These are phyloP conservation scores for Colletotrichum theobromicola DNA, from an alignment of 2,329 filamentous ascomycete genomes.

Conservation along the genomic window DNA sequence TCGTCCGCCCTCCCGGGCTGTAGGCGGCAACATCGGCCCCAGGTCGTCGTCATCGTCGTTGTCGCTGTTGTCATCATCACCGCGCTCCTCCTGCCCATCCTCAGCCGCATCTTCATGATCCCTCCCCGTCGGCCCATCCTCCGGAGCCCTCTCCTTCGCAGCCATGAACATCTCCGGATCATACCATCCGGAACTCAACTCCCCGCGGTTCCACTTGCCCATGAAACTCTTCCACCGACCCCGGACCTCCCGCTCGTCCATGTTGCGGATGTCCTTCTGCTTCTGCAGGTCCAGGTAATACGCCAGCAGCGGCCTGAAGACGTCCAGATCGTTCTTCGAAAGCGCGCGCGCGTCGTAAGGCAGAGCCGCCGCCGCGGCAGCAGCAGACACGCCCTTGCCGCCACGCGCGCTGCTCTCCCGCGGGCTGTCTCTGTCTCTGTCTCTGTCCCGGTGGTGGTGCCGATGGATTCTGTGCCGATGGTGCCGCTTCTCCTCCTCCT, in stretches of 20 bases:
- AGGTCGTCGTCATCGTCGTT: slow-evolving; percentile 68
- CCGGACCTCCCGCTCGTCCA: slow-evolving; percentile 77
- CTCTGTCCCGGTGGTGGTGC: slow-evolving; percentile 15
- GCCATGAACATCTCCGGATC: slow-evolving; percentile 72
- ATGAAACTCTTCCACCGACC: slow-evolving; percentile 95
- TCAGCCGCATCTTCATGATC: not conserved
- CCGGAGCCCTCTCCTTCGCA: slow-evolving; percentile 33
- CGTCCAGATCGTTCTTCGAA: slow-evolving; percentile 69
- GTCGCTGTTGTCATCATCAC: slow-evolving; percentile 44
- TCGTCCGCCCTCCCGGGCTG: slow-evolving; percentile 27
- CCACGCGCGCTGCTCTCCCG: not conserved
- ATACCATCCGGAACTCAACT: slow-evolving; percentile 92
- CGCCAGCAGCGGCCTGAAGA: slow-evolving; percentile 76
- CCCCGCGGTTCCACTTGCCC: slow-evolving; percentile 88
- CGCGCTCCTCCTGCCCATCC: slow-evolving; percentile 25
- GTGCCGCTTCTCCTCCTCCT: not conserved
- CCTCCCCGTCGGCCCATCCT: not conserved
- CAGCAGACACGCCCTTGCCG: not conserved
- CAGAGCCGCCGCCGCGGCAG: slow-evolving; percentile 41
- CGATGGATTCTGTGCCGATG: not conserved
- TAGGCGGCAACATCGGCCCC: slow-evolving; percentile 47
- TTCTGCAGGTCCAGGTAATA: slow-evolving; percentile 92
- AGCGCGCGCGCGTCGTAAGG: slow-evolving; percentile 72
- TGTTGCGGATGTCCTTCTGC: slow-evolving; percentile 67
- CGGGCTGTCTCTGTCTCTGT: no score